A percentile compares a stretch with the other conserved stretches of the same genome.
Conservation (phyloP, 352 stramenopile species). For the Phytophthora pinifolia region DNA sequence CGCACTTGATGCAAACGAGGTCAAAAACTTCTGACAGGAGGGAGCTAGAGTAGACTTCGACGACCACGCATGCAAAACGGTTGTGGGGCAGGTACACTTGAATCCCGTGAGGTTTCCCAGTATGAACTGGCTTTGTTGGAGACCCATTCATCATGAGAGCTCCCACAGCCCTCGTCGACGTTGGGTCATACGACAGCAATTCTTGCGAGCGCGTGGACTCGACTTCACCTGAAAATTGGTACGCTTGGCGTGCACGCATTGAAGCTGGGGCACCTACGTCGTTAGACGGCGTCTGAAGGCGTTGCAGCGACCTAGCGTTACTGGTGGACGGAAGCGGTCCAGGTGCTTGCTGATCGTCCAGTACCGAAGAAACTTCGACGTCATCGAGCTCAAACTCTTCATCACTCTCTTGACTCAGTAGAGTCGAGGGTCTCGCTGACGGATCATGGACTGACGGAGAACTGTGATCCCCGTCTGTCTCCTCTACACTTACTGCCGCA, state of each 20-base stretch:
- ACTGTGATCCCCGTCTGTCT: constrained; percentile 29
- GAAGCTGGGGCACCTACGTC: constrained; percentile 37
- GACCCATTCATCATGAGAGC: constrained; percentile 40
- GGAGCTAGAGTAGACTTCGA: constrained; percentile 59
- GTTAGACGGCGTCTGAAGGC: constrained; percentile 63
- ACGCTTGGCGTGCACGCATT: constrained; percentile 52
- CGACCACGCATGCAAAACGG: constrained; percentile 76
- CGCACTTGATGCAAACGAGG: constrained; percentile 72
- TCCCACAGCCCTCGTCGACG: constrained; percentile 59
- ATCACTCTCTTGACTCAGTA: constrained; percentile 32
- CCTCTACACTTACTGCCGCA: constrained; percentile 29
- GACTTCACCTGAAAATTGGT: constrained; percentile 39
- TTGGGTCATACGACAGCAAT: constrained; percentile 55
- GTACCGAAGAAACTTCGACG: constrained; percentile 36
- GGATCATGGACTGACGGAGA: constrained; percentile 31
- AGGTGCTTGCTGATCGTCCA: constrained; percentile 32
- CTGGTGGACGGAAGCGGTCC: constrained; percentile 53
- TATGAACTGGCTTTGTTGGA: constrained; percentile 43
- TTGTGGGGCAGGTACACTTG: constrained; percentile 88
- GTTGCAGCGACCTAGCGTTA: constrained; percentile 60
- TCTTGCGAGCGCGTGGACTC: constrained; percentile 63
- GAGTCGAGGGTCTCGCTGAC: constrained; percentile 20
- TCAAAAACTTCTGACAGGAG: constrained; percentile 77
- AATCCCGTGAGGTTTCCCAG: constrained; percentile 42
- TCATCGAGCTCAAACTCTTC: constrained; percentile 50